A percentile compares a stretch with the other conserved stretches of the same genome.
Conservation (phyloP, 1,139 yeast species). For the Taphrina wiesneri region DNA sequence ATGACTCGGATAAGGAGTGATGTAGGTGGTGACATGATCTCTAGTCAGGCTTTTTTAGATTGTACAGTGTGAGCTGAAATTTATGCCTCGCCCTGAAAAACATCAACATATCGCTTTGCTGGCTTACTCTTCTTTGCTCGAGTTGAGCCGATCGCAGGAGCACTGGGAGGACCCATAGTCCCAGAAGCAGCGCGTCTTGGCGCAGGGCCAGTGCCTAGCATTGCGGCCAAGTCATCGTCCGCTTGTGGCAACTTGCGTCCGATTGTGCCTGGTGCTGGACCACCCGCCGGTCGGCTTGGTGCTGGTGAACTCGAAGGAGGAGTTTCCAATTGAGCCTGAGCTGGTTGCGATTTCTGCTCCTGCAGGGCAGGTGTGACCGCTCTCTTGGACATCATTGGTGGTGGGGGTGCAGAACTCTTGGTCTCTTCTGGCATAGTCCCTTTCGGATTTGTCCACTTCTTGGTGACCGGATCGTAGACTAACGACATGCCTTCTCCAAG, state of each 20-base stretch:
- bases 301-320: background rate
- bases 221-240: conserved; percentile 24
- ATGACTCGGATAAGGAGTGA: background rate
- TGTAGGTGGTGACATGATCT: background rate
- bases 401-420: conserved; percentile 63
- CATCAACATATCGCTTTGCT: conserved; percentile 26
- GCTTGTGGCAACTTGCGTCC: background rate
- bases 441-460: conserved; percentile 81
- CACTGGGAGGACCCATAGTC: conserved; percentile 11
- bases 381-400: conserved; percentile 55
- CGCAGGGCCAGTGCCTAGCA: conserved; percentile 12
- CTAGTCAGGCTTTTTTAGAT: background rate
- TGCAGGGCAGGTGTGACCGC: conserved; percentile 46
- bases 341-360: conserved; percentile 40
- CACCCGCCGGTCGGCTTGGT: background rate
- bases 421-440: conserved; percentile 51
- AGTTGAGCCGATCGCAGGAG: background rate
- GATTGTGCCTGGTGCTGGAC: background rate
- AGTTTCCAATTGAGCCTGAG: conserved; percentile 29
- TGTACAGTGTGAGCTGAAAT: background rate
- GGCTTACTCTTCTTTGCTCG: conserved; percentile 9
- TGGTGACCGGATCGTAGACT: conserved; percentile 77
- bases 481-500: conserved; percentile 77
- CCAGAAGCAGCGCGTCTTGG: conserved; percentile 17
- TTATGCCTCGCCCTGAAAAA: conserved; percentile 17